Base-by-base conservation (phyloP, 805 yeast species). In the Kodamaea lidongshanica region DNA sequence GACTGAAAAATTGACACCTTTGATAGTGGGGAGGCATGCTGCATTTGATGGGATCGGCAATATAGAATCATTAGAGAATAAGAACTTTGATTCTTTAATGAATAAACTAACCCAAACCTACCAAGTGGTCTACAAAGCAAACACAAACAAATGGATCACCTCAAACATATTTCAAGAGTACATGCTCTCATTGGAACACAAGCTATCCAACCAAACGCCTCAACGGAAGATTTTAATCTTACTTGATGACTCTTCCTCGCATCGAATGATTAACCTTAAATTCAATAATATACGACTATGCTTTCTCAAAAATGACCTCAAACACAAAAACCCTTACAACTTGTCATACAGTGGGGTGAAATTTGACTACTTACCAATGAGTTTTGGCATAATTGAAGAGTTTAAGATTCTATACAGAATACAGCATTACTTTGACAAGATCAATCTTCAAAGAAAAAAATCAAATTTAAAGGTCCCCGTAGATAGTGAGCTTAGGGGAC, bases 321-420 rank as follows among this genome's bases (percentile, higher is more conserved):
- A 52, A 28, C 63, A 59, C 34, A 59, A 54, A 28, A 60, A 56
- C 25, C 61, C 64, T 0, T 58, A 48, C 40, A 49, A 46, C 25
- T 50, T 61, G 5, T 38, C 48, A 7, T 51, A 42, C 32, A 52
- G 67, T 19, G 77, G 75, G 22, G 58, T 68, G 19, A 72, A 67
- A 37, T 56, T 75, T 30, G 68, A 67, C 41, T 74, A 72, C 43
- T 48, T 74, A 19, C 83, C 83, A 6, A 74, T 75, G 62, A 71
- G 66, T 36, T 74, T 77, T 67, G 84, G 84, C 3, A 71, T 77
- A 4, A 61, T 72, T 23, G 74, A 73, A 35, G 83, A 77, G 42
- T 72, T 77, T 45, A 74, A 74, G 43, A 61, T 74, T 9, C 54
- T 71, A 27, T 77, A 70, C 41, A 62, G 84, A 33, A 56, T 72